A percentile compares a stretch with the other conserved stretches of the same genome.
These are phyloP conservation scores for Lichtheimia ornata DNA, from an alignment of 371 early-diverging fungal genomes.

Conservation along the genomic window DNA sequence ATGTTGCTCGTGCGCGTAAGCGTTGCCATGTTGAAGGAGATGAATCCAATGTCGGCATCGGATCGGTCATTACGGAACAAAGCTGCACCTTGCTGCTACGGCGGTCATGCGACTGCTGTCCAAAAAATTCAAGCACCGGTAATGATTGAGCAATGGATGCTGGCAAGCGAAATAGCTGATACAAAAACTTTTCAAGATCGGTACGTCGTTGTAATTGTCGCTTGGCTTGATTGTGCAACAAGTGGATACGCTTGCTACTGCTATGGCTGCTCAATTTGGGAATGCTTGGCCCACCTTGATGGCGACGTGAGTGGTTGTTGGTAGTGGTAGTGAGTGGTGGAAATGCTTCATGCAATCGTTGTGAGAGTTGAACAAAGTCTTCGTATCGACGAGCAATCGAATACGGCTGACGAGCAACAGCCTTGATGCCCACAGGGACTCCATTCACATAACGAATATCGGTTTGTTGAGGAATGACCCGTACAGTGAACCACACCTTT, in stretches of 20 bases:
- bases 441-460: constrained; percentile 11
- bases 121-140: constrained; percentile 35
- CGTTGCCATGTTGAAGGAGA: background rate
- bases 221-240: constrained; percentile 8
- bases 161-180: constrained; percentile 23
- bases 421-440: constrained; percentile 4
- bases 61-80: background rate
- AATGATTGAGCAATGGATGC: constrained; percentile 23
- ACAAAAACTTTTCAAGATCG: constrained; percentile 28
- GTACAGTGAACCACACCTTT: constrained; percentile 27
- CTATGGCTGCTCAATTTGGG: constrained; percentile 19
- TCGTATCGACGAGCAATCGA: constrained; percentile 30
- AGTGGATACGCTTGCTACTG: constrained; percentile 12
- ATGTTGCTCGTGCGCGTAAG: background rate
- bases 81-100: constrained; percentile 7
- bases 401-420: constrained; percentile 19
- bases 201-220: constrained; percentile 20
- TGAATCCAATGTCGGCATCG: background rate
- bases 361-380: constrained; percentile 23
- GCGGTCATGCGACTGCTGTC: constrained; percentile 24
- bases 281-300: constrained; percentile 5
- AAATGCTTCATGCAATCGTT: constrained; percentile 23
- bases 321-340: constrained; percentile 1
- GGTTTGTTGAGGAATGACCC: constrained; percentile 21
- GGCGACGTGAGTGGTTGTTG: background rate